Conservation (phyloP, 2,329 filamentous ascomycete species). For the Diplodia corticola region DNA sequence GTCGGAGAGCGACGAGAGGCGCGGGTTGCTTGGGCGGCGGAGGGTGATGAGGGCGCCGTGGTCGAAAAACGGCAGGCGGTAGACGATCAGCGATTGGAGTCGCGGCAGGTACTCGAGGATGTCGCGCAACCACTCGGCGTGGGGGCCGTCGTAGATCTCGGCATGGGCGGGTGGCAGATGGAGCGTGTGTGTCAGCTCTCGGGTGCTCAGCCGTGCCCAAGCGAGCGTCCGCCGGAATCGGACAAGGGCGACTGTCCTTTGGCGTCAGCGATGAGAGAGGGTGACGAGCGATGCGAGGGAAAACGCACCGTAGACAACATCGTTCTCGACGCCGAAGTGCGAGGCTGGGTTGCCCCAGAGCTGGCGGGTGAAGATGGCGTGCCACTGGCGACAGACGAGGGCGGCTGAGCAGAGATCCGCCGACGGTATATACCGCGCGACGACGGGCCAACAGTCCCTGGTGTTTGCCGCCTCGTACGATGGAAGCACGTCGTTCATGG, state of each 20-base stretch:
- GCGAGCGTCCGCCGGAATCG: conserved; percentile 59
- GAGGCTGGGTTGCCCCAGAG: conserved; percentile 65
- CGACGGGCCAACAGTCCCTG: conserved; percentile 56
- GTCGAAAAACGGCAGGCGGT: conserved; percentile 62
- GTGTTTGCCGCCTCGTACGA: conserved; percentile 60
- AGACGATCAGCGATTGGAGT: conserved; percentile 61
- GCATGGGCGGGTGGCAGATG: conserved; percentile 61
- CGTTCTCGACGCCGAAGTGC: conserved; percentile 61
- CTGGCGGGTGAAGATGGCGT: conserved; percentile 58
- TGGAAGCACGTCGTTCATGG: conserved; percentile 60
- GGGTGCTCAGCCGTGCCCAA: conserved; percentile 53
- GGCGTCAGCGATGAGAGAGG: neutral
- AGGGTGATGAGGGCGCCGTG: conserved; percentile 57
- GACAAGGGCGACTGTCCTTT: conserved; percentile 55
- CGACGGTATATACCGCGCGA: conserved; percentile 59
- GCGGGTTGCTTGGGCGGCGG: conserved; percentile 37
- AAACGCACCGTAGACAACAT: conserved; percentile 56
- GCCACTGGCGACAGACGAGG: conserved; percentile 59
- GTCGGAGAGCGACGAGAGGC: conserved; percentile 28
- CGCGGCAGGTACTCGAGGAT: conserved; percentile 59
- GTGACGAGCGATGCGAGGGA: no score
- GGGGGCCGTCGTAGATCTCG: conserved; percentile 61
- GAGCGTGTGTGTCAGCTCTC: conserved; percentile 61
- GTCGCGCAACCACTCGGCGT: conserved; percentile 60
- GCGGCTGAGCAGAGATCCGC: conserved; percentile 57